A percentile compares a stretch with the other conserved stretches of the same genome.
phyloP scores from a whole-genome alignment of 768 basidiomycete genomes.

The Boletellus ananas region DNA sequence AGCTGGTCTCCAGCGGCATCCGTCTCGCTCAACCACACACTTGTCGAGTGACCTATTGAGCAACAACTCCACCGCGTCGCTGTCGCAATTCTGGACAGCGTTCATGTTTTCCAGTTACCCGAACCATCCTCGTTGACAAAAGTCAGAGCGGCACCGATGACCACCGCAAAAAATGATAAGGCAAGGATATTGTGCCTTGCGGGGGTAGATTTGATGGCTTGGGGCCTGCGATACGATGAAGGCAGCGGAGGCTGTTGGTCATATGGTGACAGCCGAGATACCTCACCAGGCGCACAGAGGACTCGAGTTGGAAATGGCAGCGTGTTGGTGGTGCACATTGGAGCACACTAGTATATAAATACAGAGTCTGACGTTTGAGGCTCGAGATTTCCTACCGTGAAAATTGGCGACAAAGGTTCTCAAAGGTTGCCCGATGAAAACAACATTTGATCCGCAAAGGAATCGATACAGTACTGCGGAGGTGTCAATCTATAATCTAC shows the following conservation, averaged over 20 bases:
- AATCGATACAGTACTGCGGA: too few relatives aligned
- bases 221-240: neutral
- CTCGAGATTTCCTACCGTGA: too few relatives aligned
- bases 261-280: conserved; percentile 9
- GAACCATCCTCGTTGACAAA: neutral
- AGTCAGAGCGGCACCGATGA: conserved; percentile 8
- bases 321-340: too few relatives aligned
- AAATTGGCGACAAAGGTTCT: too few relatives aligned
- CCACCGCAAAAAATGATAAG: neutral
- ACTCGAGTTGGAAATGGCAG: too few relatives aligned
- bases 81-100: neutral
- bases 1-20: too few relatives aligned
- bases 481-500: too few relatives aligned
- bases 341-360: too few relatives aligned
- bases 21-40: conserved; percentile 26
- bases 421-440: too few relatives aligned
- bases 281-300: conserved; percentile 7
- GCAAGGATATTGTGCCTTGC: conserved; percentile 6
- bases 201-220: conserved; percentile 3
- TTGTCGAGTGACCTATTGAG: conserved; percentile 21
- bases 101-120: too few relatives aligned
- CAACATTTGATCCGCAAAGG: too few relatives aligned
- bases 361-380: too few relatives aligned
- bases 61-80: conserved; percentile 7
- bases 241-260: conserved; percentile 6